These are phyloP conservation scores for Oryza meridionalis DNA, from an alignment of 176 grass and related monocot species.

Conservation along the genomic window DNA sequence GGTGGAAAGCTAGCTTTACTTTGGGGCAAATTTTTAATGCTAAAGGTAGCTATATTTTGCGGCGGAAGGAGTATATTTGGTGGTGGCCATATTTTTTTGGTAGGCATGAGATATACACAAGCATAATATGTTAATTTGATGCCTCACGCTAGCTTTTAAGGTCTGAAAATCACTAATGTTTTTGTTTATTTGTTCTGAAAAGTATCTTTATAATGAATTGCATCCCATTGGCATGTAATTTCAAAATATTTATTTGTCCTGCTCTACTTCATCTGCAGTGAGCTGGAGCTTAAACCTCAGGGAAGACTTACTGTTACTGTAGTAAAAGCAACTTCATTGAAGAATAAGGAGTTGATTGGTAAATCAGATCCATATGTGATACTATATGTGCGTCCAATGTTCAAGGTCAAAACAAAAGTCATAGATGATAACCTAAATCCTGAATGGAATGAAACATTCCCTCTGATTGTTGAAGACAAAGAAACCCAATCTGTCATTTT, in stretches of 20 bases:
- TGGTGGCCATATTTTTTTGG: neutral
- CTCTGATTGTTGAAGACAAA: constrained; percentile 89
- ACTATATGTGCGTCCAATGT: constrained; percentile 78
- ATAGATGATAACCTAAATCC: constrained; percentile 82
- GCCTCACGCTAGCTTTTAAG: constrained; percentile 24
- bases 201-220: constrained; percentile 13
- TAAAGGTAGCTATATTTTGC: no score
- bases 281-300: constrained; percentile 92
- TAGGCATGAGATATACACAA: neutral
- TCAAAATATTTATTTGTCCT: constrained; percentile 19
- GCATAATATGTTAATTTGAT: constrained; percentile 4
- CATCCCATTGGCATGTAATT: constrained; percentile 12
- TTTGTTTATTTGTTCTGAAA: constrained; percentile 16
- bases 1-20: no score
- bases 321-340: constrained; percentile 73
- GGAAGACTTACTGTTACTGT: constrained; percentile 76
- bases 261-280: constrained; percentile 53
- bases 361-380: constrained; percentile 98
- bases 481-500: constrained; percentile 90
- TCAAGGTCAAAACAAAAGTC: constrained; percentile 95
- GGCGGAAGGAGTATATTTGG: neutral
- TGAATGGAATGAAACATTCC: constrained; percentile 93
- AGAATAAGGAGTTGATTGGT: constrained; percentile 78
- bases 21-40: no score
- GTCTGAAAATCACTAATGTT: constrained; percentile 6